phyloP scores from a whole-genome alignment of 345 rosid genomes.

The Gossypium anomalum region DNA sequence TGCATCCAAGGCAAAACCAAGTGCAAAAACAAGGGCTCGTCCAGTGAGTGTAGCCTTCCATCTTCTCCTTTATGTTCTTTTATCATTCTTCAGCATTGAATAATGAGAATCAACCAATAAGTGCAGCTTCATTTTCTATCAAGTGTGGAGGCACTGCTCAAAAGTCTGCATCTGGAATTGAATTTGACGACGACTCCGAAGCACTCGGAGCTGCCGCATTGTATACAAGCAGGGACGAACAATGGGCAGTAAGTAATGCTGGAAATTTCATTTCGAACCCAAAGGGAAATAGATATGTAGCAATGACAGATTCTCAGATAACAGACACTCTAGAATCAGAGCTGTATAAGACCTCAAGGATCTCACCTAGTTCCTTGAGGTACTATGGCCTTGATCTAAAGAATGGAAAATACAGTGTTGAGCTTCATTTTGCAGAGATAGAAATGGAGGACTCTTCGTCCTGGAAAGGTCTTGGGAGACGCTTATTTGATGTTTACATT shows the following conservation, averaged over 20 bases:
- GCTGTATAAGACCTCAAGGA: conserved; percentile 1
- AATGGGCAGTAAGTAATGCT: conserved; percentile 47
- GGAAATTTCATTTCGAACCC: conserved; percentile 47
- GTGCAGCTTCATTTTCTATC: conserved; percentile 50
- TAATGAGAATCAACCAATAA: neutral
- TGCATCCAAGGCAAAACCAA: conserved; percentile 38
- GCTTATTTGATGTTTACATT: neutral
- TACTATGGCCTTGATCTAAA: conserved; percentile 2
- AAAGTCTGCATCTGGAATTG: conserved; percentile 37
- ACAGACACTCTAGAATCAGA: conserved; percentile 9
- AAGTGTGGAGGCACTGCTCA: conserved; percentile 51
- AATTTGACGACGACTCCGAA: conserved; percentile 42
- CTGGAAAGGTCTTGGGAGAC: conserved; percentile 3
- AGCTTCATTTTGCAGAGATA: conserved; percentile 7
- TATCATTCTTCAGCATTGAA: too few species aligned
- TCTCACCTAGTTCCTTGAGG: neutral
- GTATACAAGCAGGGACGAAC: conserved; percentile 2
- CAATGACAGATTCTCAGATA: conserved; percentile 43
- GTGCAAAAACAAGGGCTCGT: conserved; percentile 35
- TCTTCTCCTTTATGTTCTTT: neutral
- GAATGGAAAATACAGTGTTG: neutral
- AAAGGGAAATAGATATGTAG: conserved; percentile 29
- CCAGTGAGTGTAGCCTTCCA: conserved; percentile 31
- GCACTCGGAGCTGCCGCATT: conserved; percentile 29
- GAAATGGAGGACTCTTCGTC: neutral